A percentile compares a stretch with the other conserved stretches of the same genome.
Conservation (phyloP, 2,329 filamentous ascomycete species). For the Xylariales sp. region DNA sequence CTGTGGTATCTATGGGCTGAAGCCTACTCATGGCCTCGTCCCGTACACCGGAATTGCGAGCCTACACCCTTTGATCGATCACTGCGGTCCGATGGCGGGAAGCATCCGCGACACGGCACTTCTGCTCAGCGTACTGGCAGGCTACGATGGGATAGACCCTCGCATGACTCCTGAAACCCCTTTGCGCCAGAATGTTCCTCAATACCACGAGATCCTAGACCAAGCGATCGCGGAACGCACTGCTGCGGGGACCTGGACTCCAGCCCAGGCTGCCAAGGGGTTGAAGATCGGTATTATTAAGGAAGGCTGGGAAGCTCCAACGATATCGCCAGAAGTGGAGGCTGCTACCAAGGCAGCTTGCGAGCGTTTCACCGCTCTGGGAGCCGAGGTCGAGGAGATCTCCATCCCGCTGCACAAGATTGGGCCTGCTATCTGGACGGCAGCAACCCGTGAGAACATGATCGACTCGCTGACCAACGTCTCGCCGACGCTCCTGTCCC, state of each 20-base stretch:
- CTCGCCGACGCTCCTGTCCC: constrained; percentile 24
- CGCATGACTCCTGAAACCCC: constrained; percentile 31
- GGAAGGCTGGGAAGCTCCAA: constrained; percentile 33
- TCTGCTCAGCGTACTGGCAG: constrained; percentile 38
- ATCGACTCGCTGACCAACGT: constrained; percentile 22
- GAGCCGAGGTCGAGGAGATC: constrained; percentile 39
- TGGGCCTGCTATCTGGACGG: constrained; percentile 44
- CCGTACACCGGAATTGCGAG: constrained; percentile 42
- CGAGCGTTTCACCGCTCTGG: constrained; percentile 29
- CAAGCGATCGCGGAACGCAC: constrained; percentile 4
- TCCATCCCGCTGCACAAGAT: constrained; percentile 42
- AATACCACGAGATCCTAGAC: constrained; percentile 24
- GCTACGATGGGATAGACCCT: constrained; percentile 42
- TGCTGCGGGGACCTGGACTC: constrained; percentile 3
- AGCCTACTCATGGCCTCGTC: constrained; percentile 41
- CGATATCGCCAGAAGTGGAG: constrained; percentile 31
- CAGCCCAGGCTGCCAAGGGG: no score
- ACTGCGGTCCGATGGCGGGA: constrained; percentile 37
- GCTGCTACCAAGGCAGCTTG: constrained; percentile 30
- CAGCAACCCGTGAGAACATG: constrained; percentile 26
- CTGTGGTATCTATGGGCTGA: constrained; percentile 37
- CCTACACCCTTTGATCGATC: constrained; percentile 35
- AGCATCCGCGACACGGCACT: constrained; percentile 35
- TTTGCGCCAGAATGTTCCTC: constrained; percentile 22
- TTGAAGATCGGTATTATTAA: constrained; percentile 40